Base-by-base conservation (phyloP, 2,329 filamentous ascomycete genomes). In the Corynespora cassiicola region DNA sequence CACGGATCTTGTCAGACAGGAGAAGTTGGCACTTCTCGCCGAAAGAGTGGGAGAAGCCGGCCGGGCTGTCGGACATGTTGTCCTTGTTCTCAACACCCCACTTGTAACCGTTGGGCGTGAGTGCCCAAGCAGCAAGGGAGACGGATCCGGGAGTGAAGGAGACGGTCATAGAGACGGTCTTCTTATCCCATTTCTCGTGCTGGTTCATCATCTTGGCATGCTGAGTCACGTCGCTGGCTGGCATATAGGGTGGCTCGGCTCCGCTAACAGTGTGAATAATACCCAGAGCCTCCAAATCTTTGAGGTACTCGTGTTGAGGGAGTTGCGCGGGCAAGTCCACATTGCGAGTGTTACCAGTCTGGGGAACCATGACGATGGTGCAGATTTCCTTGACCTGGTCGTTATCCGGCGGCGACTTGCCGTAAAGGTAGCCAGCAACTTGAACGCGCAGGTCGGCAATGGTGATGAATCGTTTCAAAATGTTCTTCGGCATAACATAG, bases 401-500 rank as follows among this genome's bases (percentile, higher is more conserved):
- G 62, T 97, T 96, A 72, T 97, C 94, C 6, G 88, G 86, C 3
- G 94, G 91, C 1, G 92, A 96, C 30, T 84, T 84, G 52, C 94
- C 94, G 66, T 99, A 99, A 1, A 99, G 80, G 67, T 96, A 99
- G 1, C 91, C 94, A 11, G 92, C 91, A 32, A 99, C 91, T 71
- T 99, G 94, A 10, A 97, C 91, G 31, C 95, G 88, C 39, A 99
- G 81, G 74, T 99, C 94, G 30, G 94, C 87, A 63, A 99, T 95
- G 16, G 89, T 94, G 73, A 99, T 97, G 77, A 99, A 99, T 51
- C 90, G 88, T 79, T 96, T 96, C 59, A 99, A 80, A 31, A 99
- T 86, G 68, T 99, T 99, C 81, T 97, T 99, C 1, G 94, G 94
- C 89, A 99, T 96, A 60, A 99, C 88, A 61, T 97, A 99, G 1